Base-by-base conservation (phyloP, 345 rosid species). In the Mallotus nudiflorus region DNA sequence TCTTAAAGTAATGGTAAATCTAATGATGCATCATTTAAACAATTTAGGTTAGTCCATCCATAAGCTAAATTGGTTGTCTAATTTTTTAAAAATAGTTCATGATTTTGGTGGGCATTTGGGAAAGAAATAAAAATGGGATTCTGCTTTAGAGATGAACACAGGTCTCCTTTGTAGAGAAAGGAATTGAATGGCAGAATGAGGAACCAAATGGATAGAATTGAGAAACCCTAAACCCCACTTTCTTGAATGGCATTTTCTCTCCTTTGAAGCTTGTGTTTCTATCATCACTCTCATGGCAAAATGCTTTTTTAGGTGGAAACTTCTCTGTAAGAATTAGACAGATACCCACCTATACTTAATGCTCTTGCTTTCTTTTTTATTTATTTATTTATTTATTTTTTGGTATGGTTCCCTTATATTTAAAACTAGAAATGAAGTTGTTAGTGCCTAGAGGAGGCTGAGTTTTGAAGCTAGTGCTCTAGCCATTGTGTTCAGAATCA, bases 291-390 rank as follows among this genome's bases (percentile, higher is more conserved):
- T 42, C 22, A 19, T 3, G 13, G 46, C 68, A 25, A 19, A 51
- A 42, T 40, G 55, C 63, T 40, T 31, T 55, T n/a, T 64, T n/a
- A 52, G 51, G 45, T n/a, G 46, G 11, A 45, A 45, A 29, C 31
- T 20, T 27, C 48, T 24, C 9, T 12, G 42, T 3, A 14, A 54
- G 55, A 72, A 33, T 27, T 58, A 11, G 79, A 73, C 78, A 76
- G 62, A 44, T 61, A 69, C 75, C 78, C 33, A 66, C 69, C 40
- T 33, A 12, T 66, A 73, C 66, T 69, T 53, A 75, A 59, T 65
- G 75, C 59, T 53, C n/a, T 14, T 72, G 40, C 40, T 16, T 2
- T 25, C 20, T 20, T 37, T 33, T 25, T n/a, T n/a, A n/a, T n/a
- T n/a, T n/a, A n/a, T n/a, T n/a, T n/a, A n/a, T n/a, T n/a, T n/a